Conservation (phyloP, 176 grass and related monocot genomes). For the Hyparrhenia diplandra region DNA sequence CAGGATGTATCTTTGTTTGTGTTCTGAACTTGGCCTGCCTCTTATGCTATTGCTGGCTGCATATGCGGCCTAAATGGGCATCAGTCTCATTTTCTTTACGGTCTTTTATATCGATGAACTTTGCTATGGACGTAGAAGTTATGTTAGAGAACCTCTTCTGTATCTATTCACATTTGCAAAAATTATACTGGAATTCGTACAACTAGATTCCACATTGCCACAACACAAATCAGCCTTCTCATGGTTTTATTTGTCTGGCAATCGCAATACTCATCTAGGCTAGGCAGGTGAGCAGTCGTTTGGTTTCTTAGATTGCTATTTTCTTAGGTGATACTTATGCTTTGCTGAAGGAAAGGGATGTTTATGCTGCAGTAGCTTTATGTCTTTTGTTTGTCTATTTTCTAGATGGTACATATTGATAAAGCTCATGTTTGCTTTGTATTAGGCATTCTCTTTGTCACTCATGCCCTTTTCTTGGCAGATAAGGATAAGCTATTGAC, state of each 20-base stretch:
- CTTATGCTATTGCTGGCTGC: neutral
- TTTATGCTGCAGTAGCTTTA: neutral
- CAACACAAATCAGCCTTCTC: neutral
- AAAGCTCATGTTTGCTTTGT: neutral
- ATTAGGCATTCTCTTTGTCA: neutral
- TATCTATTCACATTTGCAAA: neutral
- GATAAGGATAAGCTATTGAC: neutral
- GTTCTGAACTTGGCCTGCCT: neutral
- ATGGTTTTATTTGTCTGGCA: neutral
- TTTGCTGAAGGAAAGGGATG: neutral
- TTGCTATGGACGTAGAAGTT: neutral
- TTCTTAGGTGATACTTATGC: neutral
- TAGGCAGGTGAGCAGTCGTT: neutral
- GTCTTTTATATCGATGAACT: neutral
- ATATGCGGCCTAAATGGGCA: neutral
- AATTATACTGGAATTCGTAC: neutral
- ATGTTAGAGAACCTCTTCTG: neutral
- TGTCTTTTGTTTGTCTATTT: neutral
- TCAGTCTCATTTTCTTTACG: neutral
- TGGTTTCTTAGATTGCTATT: neutral
- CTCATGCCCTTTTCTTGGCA: conserved; percentile 2
- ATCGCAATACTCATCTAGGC: neutral
- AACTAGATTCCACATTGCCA: neutral
- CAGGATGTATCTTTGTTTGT: neutral
- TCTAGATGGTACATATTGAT: neutral